Evolutionary conservation across 768 basidiomycete genomes (phyloP), one percentile per base, ranked within the genome.

Genomic region (Lactarius trivialis): DNA sequence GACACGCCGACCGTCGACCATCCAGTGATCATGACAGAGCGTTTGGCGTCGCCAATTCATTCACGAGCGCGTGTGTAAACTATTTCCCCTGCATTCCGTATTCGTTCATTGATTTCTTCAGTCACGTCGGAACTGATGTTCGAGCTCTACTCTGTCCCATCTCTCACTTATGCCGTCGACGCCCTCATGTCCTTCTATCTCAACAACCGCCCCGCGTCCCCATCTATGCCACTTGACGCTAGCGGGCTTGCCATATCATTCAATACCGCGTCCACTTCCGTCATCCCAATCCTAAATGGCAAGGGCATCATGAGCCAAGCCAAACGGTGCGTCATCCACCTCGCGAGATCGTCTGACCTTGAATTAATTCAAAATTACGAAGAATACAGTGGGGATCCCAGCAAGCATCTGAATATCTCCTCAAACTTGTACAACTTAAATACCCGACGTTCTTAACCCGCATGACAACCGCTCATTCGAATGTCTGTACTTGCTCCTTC

Each of bases 41-140:
- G 93, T 7, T 76, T 98, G 2, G 86, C 86, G 58, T 91, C 93
- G 28, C 93, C 94, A 0, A 72, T 95, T 24, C 91, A 95, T 73
- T 97, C 93, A 2, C 79, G 97, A 70, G 82, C 87, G 48, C 71
- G 95, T 96, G 71, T 59, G 92, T 82, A 57, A 26, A 5, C 65
- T n/a, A 24, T 28, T 28, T 33, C 34, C 60, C 28, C 67, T 30
- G 30, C 32, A 26, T 58, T 24, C 28, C 50, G 60, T 57, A 14
- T 14, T 12, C 55, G 8, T 52, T 60, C 26, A 41, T 34, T 7
- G 43, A 32, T 0, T 37, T n/a, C n/a, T 49, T 49, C 69, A 95
- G 93, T 97, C 59, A 96, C 94, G 9, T 94, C 94, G 0, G 97
- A 99, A 70, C 85, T 99, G 33, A 84, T 99, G 75, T 99, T 99